Conservation (phyloP, 2,329 filamentous ascomycete genomes). For the Pestalotiopsis sp. region DNA sequence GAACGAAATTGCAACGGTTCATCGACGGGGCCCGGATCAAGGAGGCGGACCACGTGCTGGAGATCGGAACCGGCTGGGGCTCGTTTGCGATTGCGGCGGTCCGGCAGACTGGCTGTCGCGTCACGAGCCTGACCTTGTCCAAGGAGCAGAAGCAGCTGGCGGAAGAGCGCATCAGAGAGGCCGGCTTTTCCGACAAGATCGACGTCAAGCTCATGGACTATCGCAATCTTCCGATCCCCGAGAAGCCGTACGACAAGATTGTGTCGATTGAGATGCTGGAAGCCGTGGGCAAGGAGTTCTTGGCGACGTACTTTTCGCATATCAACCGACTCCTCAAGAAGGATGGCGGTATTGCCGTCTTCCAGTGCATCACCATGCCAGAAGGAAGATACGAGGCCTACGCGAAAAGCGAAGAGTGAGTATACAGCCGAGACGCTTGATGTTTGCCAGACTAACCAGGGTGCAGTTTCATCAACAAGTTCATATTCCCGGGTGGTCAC, state of each 20-base stretch:
- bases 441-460: not conserved
- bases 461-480: slow-evolving; percentile 68
- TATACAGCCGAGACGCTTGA: slow-evolving; percentile 12
- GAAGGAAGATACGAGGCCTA: slow-evolving; percentile 69
- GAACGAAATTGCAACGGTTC: slow-evolving; percentile 67
- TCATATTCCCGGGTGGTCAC: slow-evolving; percentile 80
- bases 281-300: slow-evolving; percentile 69
- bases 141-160: slow-evolving; percentile 70
- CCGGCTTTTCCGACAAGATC: slow-evolving; percentile 62
- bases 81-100: slow-evolving; percentile 74
- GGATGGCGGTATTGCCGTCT: slow-evolving; percentile 67
- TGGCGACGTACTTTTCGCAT: slow-evolving; percentile 68
- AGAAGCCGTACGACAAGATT: slow-evolving; percentile 66
- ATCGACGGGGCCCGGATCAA: slow-evolving; percentile 68
- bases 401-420: slow-evolving; percentile 64
- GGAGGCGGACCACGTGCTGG: slow-evolving; percentile 67
- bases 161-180: slow-evolving; percentile 63
- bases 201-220: slow-evolving; percentile 72
- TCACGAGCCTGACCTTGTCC: slow-evolving; percentile 70
- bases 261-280: slow-evolving; percentile 80
- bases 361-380: slow-evolving; percentile 80
- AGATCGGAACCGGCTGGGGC: slow-evolving; percentile 79
- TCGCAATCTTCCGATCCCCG: slow-evolving; percentile 58
- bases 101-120: slow-evolving; percentile 64
- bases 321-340: slow-evolving; percentile 67